Base-by-base conservation (phyloP, 2,329 filamentous ascomycete genomes). In the Hypoxylon sp. region DNA sequence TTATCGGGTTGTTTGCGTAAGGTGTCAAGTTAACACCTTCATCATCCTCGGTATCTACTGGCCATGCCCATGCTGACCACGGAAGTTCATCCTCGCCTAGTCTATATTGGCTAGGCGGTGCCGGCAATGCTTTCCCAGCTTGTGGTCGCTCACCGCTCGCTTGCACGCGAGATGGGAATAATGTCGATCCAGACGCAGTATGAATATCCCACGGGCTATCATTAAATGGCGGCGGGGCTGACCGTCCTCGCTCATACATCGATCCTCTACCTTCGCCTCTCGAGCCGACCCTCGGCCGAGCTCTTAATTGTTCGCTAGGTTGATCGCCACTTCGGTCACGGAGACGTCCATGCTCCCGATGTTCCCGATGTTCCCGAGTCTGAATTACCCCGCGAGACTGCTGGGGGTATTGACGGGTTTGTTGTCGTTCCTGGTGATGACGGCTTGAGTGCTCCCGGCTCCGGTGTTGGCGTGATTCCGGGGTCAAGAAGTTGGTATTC, bases 31-130 rank as follows among this genome's bases (percentile, higher is more conserved):
- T 63, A 5, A 70, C 68, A 5, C 76, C 72, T 23, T 77, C 74
- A 9, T 77, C 72, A 23, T 67, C 73, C 17, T 72, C 74, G 71
- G 59, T 69, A 68, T 72, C 76, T 58, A 11, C 66, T 3, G 81
- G 81, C 69, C 78, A 79, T 4, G 76, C 76, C 63, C 76, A 80
- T 0, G 77, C 72, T 10, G 76, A 82, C 84, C 85, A 86, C 0
- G 84, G 84, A 71, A 85, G 76, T 2, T 78, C 79, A 21, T 83
- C 82, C 53, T 85, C 83, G 7, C 84, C 84, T 1, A 86, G 78
- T 5, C 82, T 79, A 55, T 79, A 84, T 14, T 77, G 74, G 50
- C 75, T 75, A 9, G 80, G 80, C 19, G 75, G 72, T 32, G 78
- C 72, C 3, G 85, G 83, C 48, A 86, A 65, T 6, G 80, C 80